phyloP scores from a whole-genome alignment of 768 basidiomycete species.

The Russula earlei region DNA sequence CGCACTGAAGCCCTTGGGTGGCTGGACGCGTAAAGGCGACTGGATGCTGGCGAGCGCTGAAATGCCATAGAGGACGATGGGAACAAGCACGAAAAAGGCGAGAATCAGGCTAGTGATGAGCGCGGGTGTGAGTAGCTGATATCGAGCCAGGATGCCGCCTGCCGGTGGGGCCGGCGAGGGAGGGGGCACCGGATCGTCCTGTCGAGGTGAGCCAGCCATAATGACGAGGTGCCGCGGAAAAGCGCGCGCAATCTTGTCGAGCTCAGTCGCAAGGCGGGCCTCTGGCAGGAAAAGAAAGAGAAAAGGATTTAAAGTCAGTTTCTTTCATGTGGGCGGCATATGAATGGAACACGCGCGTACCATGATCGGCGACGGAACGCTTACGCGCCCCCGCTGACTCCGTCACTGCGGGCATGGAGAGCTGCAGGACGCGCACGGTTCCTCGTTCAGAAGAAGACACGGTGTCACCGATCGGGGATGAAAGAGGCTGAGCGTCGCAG shows the following conservation, averaged over 20 bases:
- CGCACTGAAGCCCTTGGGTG: constrained; percentile 57
- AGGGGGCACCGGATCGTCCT: constrained; percentile 26
- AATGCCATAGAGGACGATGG: constrained; percentile 55
- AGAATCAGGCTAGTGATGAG: constrained; percentile 60
- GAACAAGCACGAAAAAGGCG: constrained; percentile 56
- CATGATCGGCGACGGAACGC: constrained; percentile 40
- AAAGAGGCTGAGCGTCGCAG: constrained; percentile 44
- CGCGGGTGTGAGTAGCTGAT: constrained; percentile 70
- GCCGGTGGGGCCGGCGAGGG: constrained; percentile 29
- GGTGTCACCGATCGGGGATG: constrained; percentile 24
- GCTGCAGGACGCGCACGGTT: constrained; percentile 45
- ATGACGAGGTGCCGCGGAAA: constrained; percentile 60
- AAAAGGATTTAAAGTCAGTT: not conserved
- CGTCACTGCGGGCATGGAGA: constrained; percentile 43
- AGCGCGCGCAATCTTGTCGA: constrained; percentile 37
- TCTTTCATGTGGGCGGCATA: not conserved
- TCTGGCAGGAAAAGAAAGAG: constrained; percentile 27
- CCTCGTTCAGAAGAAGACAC: not conserved
- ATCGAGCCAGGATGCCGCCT: constrained; percentile 59
- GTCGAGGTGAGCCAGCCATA: constrained; percentile 48
- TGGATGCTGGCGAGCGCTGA: constrained; percentile 66
- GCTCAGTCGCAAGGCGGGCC: constrained; percentile 36
- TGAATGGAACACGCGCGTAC: constrained; percentile 30
- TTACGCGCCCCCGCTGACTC: constrained; percentile 37
- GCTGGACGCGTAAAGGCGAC: constrained; percentile 51